These are phyloP conservation scores for Ammopiptanthus mongolicus DNA, from an alignment of 306 rosid genomes.

Conservation along the genomic window DNA sequence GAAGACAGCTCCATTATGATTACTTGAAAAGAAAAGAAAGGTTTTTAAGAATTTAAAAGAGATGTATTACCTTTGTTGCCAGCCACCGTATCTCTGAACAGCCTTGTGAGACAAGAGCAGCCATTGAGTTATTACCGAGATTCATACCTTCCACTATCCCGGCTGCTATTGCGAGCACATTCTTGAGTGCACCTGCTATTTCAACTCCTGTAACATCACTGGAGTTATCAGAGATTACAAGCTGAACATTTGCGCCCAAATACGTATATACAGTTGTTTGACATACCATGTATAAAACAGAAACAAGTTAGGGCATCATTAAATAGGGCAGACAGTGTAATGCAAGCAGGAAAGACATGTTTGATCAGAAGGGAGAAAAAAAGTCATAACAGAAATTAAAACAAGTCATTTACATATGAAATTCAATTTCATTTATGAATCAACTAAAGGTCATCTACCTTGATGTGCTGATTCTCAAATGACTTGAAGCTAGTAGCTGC, in stretches of 20 bases:
- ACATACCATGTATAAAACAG: background rate
- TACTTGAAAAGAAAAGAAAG: background rate
- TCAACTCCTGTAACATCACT: constrained; percentile 99
- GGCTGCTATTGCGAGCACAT: constrained; percentile 93
- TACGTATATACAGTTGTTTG: background rate
- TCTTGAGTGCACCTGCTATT: constrained; percentile 94
- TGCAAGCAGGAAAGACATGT: constrained; percentile 1
- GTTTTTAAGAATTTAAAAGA: background rate
- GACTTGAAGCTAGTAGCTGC: constrained; percentile 71
- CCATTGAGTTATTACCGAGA: constrained; percentile 94
- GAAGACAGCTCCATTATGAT: background rate
- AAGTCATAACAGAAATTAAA: background rate
- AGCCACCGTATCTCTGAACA: constrained; percentile 98
- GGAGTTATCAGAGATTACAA: constrained; percentile 88
- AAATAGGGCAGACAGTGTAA: background rate
- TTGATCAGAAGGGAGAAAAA: background rate
- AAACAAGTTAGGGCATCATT: constrained; percentile 1
- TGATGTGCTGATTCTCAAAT: constrained; percentile 92
- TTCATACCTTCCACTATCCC: constrained; percentile 96
- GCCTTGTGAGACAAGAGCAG: constrained; percentile 96
- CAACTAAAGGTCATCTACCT: constrained; percentile 50
- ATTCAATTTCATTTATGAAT: constrained; percentile 18
- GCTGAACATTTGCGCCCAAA: constrained; percentile 37
- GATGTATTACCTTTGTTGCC: constrained; percentile 70
- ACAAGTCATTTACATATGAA: background rate